Conservation (phyloP, 192 early-diverging fungal genomes). For the Funneliformis mosseae region DNA sequence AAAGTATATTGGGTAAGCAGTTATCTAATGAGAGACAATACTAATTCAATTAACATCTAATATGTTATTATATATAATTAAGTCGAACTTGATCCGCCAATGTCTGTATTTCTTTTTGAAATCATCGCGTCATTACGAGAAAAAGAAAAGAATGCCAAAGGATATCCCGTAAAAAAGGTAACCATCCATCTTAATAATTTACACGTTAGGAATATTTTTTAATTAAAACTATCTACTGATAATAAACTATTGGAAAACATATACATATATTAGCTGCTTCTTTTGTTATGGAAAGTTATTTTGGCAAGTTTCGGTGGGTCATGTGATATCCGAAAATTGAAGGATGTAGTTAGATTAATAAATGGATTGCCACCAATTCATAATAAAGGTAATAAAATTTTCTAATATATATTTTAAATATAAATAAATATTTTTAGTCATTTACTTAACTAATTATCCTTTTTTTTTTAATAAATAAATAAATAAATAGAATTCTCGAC, state of each 20-base stretch:
- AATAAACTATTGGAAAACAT: constrained; percentile 35
- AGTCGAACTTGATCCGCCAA: constrained; percentile 43
- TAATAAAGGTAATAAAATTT: constrained; percentile 32
- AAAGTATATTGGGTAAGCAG: background rate
- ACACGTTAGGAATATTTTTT: background rate
- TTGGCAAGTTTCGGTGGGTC: constrained; percentile 60
- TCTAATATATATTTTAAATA: too few relatives aligned
- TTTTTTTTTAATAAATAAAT: background rate
- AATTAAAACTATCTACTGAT: background rate
- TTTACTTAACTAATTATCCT: background rate
- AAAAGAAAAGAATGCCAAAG: constrained; percentile 65
- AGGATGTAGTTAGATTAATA: constrained; percentile 47
- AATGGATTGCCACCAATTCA: constrained; percentile 51
- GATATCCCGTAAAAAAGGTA: constrained; percentile 74
- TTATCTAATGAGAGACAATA: background rate
- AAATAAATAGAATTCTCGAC: constrained; percentile 33
- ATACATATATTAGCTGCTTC: constrained; percentile 49
- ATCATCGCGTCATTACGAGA: constrained; percentile 61
- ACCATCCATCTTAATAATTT: background rate
- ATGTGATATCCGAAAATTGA: constrained; percentile 52
- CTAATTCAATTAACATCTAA: background rate
- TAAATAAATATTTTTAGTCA: background rate
- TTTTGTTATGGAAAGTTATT: constrained; percentile 73
- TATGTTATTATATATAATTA: background rate
- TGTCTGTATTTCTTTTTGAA: constrained; percentile 66